These are phyloP conservation scores for Leucocoprinus leucothites DNA, from an alignment of 768 basidiomycete species.

Conservation along the genomic window DNA sequence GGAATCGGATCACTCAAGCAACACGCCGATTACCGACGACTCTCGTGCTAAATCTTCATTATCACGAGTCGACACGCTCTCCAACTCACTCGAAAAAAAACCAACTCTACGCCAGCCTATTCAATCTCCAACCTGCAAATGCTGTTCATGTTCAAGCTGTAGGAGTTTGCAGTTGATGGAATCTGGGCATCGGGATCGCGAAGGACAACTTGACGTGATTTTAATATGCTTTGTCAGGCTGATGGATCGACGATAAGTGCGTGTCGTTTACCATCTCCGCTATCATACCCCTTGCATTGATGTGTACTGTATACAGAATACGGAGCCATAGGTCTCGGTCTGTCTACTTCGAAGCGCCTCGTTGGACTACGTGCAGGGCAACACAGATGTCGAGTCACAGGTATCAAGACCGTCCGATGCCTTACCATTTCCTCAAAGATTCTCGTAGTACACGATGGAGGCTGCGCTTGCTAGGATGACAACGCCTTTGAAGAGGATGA, in stretches of 20 bases:
- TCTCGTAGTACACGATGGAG: conserved; percentile 70
- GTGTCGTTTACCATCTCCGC: too few species aligned
- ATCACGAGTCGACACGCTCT: conserved; percentile 20
- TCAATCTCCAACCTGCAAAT: conserved; percentile 2
- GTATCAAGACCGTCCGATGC: conserved; percentile 90
- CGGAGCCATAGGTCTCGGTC: conserved; percentile 93
- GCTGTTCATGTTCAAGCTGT: conserved; percentile 13
- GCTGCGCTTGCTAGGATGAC: conserved; percentile 74
- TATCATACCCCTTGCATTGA: not conserved
- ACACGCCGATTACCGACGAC: not conserved
- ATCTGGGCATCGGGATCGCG: too few species aligned
- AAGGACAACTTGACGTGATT: too few species aligned
- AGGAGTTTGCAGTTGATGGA: conserved; percentile 5
- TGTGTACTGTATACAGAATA: conserved; percentile 74
- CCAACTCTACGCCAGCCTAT: conserved; percentile 2
- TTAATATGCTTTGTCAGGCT: too few species aligned
- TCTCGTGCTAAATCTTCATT: conserved; percentile 15
- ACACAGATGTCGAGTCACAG: conserved; percentile 98
- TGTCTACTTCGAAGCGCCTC: conserved; percentile 93
- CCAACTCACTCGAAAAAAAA: conserved; percentile 18
- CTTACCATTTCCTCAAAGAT: conserved; percentile 92
- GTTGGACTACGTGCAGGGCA: conserved; percentile 98
- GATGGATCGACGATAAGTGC: too few species aligned
- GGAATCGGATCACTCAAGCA: too few species aligned
- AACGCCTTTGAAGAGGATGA: conserved; percentile 82